phyloP scores from a whole-genome alignment of 345 rosid genomes.

The Populus nigra region DNA sequence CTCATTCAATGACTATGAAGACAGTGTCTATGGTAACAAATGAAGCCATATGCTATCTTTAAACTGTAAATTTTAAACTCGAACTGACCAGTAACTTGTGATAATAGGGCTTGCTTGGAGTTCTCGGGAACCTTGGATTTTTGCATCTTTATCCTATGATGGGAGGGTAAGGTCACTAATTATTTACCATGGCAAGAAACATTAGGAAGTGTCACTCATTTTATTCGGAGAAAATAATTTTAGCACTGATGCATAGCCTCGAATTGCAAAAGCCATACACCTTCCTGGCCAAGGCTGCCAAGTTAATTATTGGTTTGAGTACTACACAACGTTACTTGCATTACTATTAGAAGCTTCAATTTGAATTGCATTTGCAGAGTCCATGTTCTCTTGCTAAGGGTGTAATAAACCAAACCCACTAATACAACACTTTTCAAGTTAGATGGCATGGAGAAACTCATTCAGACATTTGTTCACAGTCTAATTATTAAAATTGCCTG shows the following conservation, averaged over 20 bases:
- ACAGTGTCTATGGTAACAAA: slow-evolving; percentile 73
- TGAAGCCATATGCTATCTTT: slow-evolving; percentile 8
- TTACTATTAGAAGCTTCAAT: not conserved
- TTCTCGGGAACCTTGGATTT: slow-evolving; percentile 79
- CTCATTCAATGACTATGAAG: slow-evolving; percentile 83
- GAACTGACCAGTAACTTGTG: slow-evolving; percentile 13
- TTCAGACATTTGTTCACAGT: not conserved
- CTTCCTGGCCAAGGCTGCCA: not conserved
- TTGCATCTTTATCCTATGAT: slow-evolving; percentile 87
- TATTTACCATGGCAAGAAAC: not conserved
- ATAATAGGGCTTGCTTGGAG: slow-evolving; percentile 88
- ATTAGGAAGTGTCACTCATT: not conserved
- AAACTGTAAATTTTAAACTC: not conserved
- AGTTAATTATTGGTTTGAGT: not conserved
- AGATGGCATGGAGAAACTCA: not conserved
- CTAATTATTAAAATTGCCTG: not conserved
- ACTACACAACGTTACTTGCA: not conserved
- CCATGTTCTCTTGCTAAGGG: not conserved
- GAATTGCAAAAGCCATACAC: not conserved
- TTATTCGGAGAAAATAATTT: not conserved
- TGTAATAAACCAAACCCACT: not conserved
- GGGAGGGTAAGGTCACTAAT: slow-evolving; percentile 66
- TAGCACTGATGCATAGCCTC: not conserved
- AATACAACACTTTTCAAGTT: not conserved
- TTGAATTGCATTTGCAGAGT: not conserved